Base-by-base conservation (phyloP, 2,329 filamentous ascomycete species). In the Blastomyces emzantsi region DNA sequence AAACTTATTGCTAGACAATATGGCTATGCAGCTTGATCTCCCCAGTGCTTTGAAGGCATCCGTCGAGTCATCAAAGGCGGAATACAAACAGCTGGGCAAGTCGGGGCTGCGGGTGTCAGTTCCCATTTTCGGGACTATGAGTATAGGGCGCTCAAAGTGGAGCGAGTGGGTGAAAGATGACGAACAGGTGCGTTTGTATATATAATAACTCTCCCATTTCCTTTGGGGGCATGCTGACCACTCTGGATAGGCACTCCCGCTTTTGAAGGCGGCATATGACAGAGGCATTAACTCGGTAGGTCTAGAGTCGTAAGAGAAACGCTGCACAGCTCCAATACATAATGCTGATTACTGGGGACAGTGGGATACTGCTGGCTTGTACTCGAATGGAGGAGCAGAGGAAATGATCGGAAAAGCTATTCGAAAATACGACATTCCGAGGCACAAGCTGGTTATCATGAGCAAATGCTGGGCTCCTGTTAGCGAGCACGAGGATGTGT, bases 331-430 rank as follows among this genome's bases (percentile, higher is more conserved):
- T 43, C 17, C n/a, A 28, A n/a, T 39, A 4, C 25, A 17, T 36
- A 41, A 57, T 61, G 11, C 41, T n/a, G 19, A 52, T 39, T 49
- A 55, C 1, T 2, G 36, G 36, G 5, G 17, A 22, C 28, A 67
- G 69, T 74, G 71, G 71, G 73, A 74, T 54, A 74, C 73, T 61
- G 67, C 66, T 63, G 68, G 82, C 67, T 79, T 70, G 69, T 86
- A 86, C 73, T 83, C 80, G 62, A 84, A 84, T 65, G 83, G 84
- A 30, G 74, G 73, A 0, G 82, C 79, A 3, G 84, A 86, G 69
- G 73, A 76, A 57, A 80, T 85, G 45, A 69, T 72, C 43, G 83
- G 79, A 64, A 84, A 84, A 69, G 83, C 83, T 0, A 80, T 87
- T 69, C 82, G 84, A 70, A 80, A 85, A 66, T 85, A 82, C 74